Percentiles rank a stretch among this genome's conserved stretches.
These are phyloP conservation scores for Verbascum thapsus DNA, from an alignment of 257 asterid genomes.

Conservation along the genomic window DNA sequence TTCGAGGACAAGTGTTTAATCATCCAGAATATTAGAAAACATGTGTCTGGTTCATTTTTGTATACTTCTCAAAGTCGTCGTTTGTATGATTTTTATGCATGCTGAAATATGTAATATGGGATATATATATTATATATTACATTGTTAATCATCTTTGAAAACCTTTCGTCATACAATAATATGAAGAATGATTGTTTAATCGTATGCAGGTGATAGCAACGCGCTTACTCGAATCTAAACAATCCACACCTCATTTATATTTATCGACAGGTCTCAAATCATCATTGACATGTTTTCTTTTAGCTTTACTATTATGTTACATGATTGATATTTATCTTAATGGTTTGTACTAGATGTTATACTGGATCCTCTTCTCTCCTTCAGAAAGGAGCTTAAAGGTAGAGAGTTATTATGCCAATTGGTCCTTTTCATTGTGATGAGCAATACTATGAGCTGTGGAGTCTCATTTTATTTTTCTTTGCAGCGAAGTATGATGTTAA, in stretches of 20 bases:
- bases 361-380: conserved; percentile 89
- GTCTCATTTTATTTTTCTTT: conserved; percentile 33
- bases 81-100: conserved; percentile 8
- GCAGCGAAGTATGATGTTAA: conserved; percentile 83
- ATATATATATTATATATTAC: not conserved
- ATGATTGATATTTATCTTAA: conserved; percentile 33
- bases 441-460: conserved; percentile 26
- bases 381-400: conserved; percentile 98
- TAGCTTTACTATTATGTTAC: conserved; percentile 25
- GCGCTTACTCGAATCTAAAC: conserved; percentile 93
- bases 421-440: conserved; percentile 24
- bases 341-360: conserved; percentile 71
- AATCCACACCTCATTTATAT: conserved; percentile 92
- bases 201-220: conserved; percentile 83
- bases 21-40: not conserved
- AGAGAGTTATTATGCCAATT: conserved; percentile 28
- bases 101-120: not conserved
- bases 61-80: conserved; percentile 1
- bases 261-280: conserved; percentile 74
- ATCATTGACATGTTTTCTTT: conserved; percentile 21
- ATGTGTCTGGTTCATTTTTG: conserved; percentile 8
- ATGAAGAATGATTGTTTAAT: conserved; percentile 11
- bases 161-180: conserved; percentile 20
- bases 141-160: conserved; percentile 20
- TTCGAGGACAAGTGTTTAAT: conserved; percentile 24